phyloP scores from a whole-genome alignment of 2,329 filamentous ascomycete species.

The Cordyceps fumosorosea region DNA sequence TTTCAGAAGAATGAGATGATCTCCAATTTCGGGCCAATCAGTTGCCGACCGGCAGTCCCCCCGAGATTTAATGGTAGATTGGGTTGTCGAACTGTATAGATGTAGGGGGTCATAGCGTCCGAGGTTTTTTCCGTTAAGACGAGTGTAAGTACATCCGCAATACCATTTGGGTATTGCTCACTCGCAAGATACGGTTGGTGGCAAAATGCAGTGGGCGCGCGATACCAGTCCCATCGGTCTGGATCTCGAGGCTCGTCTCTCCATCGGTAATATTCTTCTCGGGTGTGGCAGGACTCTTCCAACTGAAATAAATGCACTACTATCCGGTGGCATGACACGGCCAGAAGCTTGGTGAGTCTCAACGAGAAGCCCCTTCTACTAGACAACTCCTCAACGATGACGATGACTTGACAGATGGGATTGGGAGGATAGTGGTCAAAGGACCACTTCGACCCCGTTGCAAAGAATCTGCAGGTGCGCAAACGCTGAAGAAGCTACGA shows the following conservation, averaged over 20 bases:
- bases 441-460: no score
- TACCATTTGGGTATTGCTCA: constrained; percentile 22
- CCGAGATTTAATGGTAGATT: not conserved
- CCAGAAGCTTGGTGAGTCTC: not conserved
- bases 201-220: not conserved
- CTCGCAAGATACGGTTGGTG: not conserved
- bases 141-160: constrained; percentile 15
- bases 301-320: not conserved
- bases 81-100: not conserved
- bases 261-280: not conserved
- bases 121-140: not conserved
- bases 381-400: not conserved
- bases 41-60: not conserved
- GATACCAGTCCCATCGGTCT: not conserved
- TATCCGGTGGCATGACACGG: not conserved
- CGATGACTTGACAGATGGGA: not conserved
- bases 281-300: not conserved
- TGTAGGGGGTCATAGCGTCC: not conserved
- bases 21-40: not conserved
- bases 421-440: no score
- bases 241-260: not conserved
- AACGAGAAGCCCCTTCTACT: not conserved
- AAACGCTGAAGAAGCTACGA: no score
- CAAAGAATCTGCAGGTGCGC: no score
- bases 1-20: not conserved